Evolutionary conservation across 2,329 filamentous ascomycete species (phyloP).

Genomic region (Neofusicoccum sp.): DNA sequence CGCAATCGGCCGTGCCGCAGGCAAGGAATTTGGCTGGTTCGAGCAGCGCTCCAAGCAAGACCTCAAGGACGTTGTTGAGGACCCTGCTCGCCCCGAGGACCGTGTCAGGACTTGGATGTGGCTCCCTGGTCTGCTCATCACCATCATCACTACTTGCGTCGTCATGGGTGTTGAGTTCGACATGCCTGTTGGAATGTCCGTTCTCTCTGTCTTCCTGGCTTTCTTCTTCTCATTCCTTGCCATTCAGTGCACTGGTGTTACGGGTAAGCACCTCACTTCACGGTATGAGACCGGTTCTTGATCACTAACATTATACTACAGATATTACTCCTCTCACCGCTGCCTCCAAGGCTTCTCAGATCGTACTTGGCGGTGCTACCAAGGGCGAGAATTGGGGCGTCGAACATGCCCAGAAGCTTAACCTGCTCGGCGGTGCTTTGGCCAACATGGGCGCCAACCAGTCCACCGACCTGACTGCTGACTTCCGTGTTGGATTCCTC

Average conservation of each 20-base stretch:
- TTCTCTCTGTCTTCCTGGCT: constrained; percentile 59
- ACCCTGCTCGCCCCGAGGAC: constrained; percentile 51
- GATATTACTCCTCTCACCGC: constrained; percentile 68
- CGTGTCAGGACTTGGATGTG: constrained; percentile 59
- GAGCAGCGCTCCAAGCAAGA: constrained; percentile 44
- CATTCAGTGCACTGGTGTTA: constrained; percentile 63
- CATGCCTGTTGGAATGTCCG: constrained; percentile 59
- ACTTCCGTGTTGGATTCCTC: constrained; percentile 70
- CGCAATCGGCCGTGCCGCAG: constrained; percentile 40
- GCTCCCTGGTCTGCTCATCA: constrained; percentile 50
- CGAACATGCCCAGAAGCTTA: constrained; percentile 62
- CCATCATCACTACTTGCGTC: constrained; percentile 55
- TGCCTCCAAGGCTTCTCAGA: constrained; percentile 68
- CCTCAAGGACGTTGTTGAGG: constrained; percentile 50
- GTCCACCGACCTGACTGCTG: constrained; percentile 38
- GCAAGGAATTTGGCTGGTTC: constrained; percentile 49
- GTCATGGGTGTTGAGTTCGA: constrained; percentile 58
- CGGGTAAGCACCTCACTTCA: constrained; percentile 22
- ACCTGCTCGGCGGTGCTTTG: constrained; percentile 63
- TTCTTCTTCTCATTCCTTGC: constrained; percentile 65
- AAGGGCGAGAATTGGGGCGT: constrained; percentile 55
- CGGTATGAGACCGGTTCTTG: neutral
- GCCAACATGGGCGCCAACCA: constrained; percentile 45
- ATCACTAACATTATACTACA: constrained; percentile 27
- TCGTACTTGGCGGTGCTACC: constrained; percentile 68